phyloP scores from a whole-genome alignment of 139 green algal genomes.

The Coelastrella sp. region DNA sequence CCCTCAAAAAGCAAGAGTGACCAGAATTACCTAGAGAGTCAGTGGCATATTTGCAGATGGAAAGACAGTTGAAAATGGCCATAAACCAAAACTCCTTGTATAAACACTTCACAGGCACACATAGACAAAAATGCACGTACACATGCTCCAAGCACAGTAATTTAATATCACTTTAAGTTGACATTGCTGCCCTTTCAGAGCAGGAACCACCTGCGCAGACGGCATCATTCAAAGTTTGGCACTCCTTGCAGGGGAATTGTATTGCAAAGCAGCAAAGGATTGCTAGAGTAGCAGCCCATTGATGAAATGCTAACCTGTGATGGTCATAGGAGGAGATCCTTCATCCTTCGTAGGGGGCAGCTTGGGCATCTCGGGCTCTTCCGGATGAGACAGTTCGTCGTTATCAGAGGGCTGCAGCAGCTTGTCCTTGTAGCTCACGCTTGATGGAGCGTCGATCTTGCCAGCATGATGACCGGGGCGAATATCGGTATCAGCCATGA shows the following conservation, averaged over 20 bases:
- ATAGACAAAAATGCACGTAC: no score
- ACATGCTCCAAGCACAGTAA: no score
- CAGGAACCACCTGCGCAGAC: no score
- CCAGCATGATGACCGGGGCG: neutral
- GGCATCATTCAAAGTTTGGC: no score
- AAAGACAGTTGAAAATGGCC: no score
- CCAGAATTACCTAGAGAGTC: no score
- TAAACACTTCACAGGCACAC: no score
- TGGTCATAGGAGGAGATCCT: constrained; percentile 19
- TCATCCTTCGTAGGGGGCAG: constrained; percentile 21
- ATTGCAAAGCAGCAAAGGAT: neutral
- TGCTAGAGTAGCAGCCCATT: neutral
- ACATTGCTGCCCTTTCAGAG: no score
- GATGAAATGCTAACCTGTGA: neutral
- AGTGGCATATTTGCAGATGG: no score
- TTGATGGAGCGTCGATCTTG: neutral
- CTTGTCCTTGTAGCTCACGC: constrained; percentile 32
- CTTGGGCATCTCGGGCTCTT: neutral
- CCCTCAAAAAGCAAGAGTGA: no score
- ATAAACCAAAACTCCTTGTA: no score
- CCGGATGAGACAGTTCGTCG: constrained; percentile 20
- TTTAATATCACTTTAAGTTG: no score
- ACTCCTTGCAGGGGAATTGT: neutral
- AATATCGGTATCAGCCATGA: neutral
- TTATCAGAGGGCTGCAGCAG: constrained; percentile 11